Evolutionary conservation across 805 yeast genomes (phyloP), one percentile per base, ranked within the genome.

Genomic region (Huiozyma naganishii): DNA sequence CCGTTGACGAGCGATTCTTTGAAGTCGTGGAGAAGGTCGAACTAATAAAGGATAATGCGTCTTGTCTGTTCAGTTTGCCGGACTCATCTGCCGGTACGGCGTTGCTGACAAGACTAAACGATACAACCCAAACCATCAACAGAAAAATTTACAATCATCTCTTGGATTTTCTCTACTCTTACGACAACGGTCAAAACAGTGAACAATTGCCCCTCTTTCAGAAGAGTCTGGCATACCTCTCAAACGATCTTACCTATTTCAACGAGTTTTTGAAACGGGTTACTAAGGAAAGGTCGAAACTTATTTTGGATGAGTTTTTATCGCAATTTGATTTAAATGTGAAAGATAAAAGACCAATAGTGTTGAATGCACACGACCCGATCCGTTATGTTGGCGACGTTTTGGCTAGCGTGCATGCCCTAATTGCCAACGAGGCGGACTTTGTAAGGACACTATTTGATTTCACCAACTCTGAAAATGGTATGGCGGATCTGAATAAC

Each of bases 361-460:
- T 77, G 29, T 64, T 81, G 37, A 74, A 81, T 7, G 80, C 84
- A 0, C 83, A 83, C 58, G 95, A 90, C 58, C 84, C 96, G 1
- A 69, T 79, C 27, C 70, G 95, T 44, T 89, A 80, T 50, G 69
- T 86, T 12, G 95, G 97, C 27, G 96, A 88, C 58, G 71, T 92
- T 30, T 66, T 92, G 34, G 97, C 97, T 0, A 84, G 83, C 67
- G 72, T 88, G 1, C 97, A 92, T 58, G 76, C 89, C 1, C 72
- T 85, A 5, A 79, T 88, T 29, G 95, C 88, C 4, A 85, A 86
- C 62, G 98, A 92, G 61, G 72, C 79, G 36, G 98, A 92, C 56
- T 70, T 81, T 29, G 71, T 90, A 5, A 71, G 71, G 7, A 71
- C 79, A 13, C 63, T 90, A 41, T 79, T 90, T 44, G 71, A 72